Percentiles rank a stretch among this genome's conserved stretches.
These are phyloP conservation scores for Penstemon davidsonii DNA, from an alignment of 257 asterid species.

Conservation along the genomic window DNA sequence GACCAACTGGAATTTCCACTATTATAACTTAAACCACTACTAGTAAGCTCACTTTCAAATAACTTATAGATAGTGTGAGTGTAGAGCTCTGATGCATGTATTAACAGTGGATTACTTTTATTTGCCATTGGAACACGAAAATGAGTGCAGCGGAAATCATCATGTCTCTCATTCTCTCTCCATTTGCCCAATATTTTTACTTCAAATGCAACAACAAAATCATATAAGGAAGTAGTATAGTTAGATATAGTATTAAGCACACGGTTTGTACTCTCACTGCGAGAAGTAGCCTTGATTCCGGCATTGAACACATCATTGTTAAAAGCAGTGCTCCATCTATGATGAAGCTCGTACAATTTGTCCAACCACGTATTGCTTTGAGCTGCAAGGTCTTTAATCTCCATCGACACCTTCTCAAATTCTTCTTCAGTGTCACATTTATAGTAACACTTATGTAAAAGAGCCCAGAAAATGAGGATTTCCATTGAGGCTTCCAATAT, in stretches of 20 bases:
- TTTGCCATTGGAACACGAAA: background rate
- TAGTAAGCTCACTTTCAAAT: background rate
- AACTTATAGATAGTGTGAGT: background rate
- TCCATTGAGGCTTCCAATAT: background rate
- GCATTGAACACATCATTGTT: no score
- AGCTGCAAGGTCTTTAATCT: background rate
- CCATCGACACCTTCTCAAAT: background rate
- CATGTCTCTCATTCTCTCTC: slow-evolving; percentile 4
- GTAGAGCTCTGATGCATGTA: background rate
- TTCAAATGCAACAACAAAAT: background rate
- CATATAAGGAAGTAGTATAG: background rate
- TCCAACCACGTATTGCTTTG: background rate
- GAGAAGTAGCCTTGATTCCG: no score
- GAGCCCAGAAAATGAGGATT: background rate
- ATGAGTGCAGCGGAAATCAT: background rate
- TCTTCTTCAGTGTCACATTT: background rate
- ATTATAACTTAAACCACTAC: background rate
- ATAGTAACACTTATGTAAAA: background rate
- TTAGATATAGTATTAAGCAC: no score
- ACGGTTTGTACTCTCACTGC: no score
- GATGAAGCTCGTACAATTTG: background rate
- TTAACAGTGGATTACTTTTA: background rate
- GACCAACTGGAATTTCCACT: background rate
- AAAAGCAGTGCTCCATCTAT: background rate
- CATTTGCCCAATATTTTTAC: background rate